Conservation (phyloP, 2,329 filamentous ascomycete species). For the Monosporascus sp. region DNA sequence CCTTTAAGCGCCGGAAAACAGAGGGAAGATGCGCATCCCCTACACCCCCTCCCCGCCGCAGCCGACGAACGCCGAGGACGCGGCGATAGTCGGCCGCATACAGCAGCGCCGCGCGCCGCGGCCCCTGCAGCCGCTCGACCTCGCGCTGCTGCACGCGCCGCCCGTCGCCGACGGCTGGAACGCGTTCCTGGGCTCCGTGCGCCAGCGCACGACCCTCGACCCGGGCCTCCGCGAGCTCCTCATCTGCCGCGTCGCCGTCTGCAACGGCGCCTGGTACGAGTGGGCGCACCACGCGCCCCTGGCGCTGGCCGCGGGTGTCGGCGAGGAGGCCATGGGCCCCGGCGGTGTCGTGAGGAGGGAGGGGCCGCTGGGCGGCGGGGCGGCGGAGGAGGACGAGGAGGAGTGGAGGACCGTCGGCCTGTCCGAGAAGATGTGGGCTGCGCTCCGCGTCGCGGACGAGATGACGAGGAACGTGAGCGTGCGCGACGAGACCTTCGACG, state of each 20-base stretch:
- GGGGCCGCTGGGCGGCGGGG: conserved; percentile 5
- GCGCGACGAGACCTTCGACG: conserved; percentile 60
- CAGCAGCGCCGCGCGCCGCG: conserved; percentile 61
- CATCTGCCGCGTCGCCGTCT: conserved; percentile 74
- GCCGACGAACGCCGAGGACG: conserved; percentile 39
- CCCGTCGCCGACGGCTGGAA: conserved; percentile 74
- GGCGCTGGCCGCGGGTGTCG: conserved; percentile 52
- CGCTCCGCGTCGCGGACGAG: conserved; percentile 71
- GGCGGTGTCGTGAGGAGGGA: conserved; percentile 29
- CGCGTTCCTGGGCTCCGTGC: conserved; percentile 59
- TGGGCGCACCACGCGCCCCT: conserved; percentile 76
- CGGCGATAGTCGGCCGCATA: conserved; percentile 59
- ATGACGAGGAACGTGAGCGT: conserved; percentile 76
- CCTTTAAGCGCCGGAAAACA: neutral
- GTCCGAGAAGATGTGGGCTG: conserved; percentile 59
- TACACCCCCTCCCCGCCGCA: conserved; percentile 54
- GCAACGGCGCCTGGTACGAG: conserved; percentile 81
- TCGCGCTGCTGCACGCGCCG: conserved; percentile 69
- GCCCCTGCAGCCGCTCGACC: conserved; percentile 69
- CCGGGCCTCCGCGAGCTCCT: conserved; percentile 67
- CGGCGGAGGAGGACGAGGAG: conserved; percentile 20
- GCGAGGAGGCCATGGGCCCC: conserved; percentile 41
- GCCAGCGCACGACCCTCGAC: conserved; percentile 45
- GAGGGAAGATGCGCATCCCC: conserved; percentile 56
- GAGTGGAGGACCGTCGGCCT: conserved; percentile 30